Evolutionary conservation across 1,139 yeast genomes (phyloP), one percentile per base, ranked within the genome.

Genomic region (Wickerhamomyces sp.): DNA sequence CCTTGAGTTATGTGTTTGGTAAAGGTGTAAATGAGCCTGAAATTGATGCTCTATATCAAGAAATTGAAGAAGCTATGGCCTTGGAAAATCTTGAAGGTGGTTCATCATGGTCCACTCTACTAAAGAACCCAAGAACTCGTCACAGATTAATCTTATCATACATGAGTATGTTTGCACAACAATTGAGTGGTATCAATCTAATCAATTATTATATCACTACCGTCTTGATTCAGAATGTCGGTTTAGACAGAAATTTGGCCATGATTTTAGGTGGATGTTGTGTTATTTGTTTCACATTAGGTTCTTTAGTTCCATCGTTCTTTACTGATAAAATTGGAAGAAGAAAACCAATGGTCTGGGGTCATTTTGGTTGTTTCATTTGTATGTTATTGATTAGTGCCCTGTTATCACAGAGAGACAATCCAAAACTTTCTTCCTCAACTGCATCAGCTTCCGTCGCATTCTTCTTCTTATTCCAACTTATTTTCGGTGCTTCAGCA

Each of bases 141-240:
- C 61, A 64, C 58, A 51, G 72, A 17, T 16, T 28, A 14, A 28
- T 28, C n/a, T 17, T 28, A 17, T 28, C 31, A 49, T 67, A 86
- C 9, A 78, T 86, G 7, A 70, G 85, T 30, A 78, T 76, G 56
- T 70, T 77, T 52, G 77, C 54, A 47, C 60, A 59, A 39, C 80
- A 75, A 56, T 69, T 74, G 53, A 73, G 78, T 35, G 80, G 86
- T 54, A 77, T 83, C 67, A 80, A 80, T 54, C 82, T 84, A 47
- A 80, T 81, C 44, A 79, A 78, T 54, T 80, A 79, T 63, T 79
- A 79, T 54, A 76, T 84, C 15, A 77, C 86, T 25, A 79, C 78
- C 37, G 67, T 80, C 52, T 78, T 78, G 54, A 73, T 78, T 58
- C 65, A 72, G 36, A 72, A 80, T 37, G 70, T 73, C 57, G 70